Evolutionary conservation across 2,329 filamentous ascomycete species (phyloP).

Genomic region (Fusarium proliferatum): DNA sequence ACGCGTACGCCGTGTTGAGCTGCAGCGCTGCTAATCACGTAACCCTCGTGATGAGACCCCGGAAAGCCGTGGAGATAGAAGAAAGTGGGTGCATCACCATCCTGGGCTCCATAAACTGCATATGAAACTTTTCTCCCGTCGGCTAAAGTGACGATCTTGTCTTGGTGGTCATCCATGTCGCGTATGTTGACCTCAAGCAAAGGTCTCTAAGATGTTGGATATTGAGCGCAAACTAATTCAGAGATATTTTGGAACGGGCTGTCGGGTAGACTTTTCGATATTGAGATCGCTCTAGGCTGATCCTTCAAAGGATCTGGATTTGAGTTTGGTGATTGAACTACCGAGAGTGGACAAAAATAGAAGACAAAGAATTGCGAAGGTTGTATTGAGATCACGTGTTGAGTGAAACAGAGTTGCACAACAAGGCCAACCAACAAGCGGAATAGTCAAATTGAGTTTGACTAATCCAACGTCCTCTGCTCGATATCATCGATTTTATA

Average conservation of each 20-base stretch:
- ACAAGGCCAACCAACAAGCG: neutral
- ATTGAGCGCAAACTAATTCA: too few relatives aligned
- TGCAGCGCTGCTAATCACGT: neutral
- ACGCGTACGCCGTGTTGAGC: constrained; percentile 1
- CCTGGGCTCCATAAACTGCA: constrained; percentile 18
- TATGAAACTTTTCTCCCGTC: constrained; percentile 25
- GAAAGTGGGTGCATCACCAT: neutral
- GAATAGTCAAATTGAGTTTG: neutral
- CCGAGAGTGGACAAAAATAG: neutral
- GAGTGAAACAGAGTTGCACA: neutral
- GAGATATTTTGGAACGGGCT: neutral
- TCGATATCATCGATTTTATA: rapidly evolving
- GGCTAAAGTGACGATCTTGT: constrained; percentile 5
- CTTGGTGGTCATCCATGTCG: constrained; percentile 8
- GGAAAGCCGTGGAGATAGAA: constrained; percentile 33
- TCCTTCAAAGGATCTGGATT: neutral
- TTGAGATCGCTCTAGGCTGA: neutral
- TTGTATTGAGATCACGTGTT: neutral
- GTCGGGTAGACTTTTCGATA: neutral
- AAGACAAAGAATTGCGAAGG: neutral
- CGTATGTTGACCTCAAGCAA: neutral
- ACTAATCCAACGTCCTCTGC: neutral
- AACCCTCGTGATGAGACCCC: constrained; percentile 29
- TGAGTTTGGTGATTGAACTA: neutral
- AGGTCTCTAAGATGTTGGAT: neutral